Percentiles rank a stretch among this genome's conserved stretches.
Evolutionary conservation across 164 flowering plant genomes (phyloP).

Genomic region (Malania oleifera): DNA sequence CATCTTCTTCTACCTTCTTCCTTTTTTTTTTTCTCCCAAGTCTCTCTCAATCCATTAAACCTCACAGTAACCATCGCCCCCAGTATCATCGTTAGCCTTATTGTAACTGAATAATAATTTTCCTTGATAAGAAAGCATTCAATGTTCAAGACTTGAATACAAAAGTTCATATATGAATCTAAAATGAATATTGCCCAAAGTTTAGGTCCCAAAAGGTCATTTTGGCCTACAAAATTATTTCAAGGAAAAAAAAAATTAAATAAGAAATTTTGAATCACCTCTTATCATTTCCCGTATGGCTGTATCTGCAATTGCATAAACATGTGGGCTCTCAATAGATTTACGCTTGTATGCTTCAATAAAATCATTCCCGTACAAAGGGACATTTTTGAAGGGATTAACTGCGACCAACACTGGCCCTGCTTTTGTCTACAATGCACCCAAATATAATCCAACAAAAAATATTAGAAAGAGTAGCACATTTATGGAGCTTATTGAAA

Average conservation of each 20-base stretch:
- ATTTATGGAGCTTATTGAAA: neutral
- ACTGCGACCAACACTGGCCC: constrained; percentile 97
- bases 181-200: neutral
- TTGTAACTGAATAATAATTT: too few species aligned
- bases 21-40: too few species aligned
- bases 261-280: constrained; percentile 39
- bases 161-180: too few species aligned
- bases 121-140: too few species aligned
- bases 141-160: too few species aligned
- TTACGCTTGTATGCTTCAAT: constrained; percentile 83
- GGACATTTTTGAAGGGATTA: constrained; percentile 88
- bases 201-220: neutral
- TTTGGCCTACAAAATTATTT: too few species aligned
- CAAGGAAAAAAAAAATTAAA: neutral
- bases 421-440: constrained; percentile 76
- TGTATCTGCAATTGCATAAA: constrained; percentile 93
- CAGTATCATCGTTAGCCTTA: too few species aligned
- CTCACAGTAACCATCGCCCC: too few species aligned
- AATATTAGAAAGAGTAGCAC: constrained; percentile 7
- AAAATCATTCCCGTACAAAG: constrained; percentile 75
- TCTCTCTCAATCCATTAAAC: too few species aligned
- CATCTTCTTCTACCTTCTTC: too few species aligned
- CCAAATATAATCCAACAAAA: constrained; percentile 13
- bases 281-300: constrained; percentile 96
- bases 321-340: constrained; percentile 80